Percentiles rank a stretch among this genome's conserved stretches.
Conservation (phyloP, 305 asterid species). For the Fraxinus floribunda region DNA sequence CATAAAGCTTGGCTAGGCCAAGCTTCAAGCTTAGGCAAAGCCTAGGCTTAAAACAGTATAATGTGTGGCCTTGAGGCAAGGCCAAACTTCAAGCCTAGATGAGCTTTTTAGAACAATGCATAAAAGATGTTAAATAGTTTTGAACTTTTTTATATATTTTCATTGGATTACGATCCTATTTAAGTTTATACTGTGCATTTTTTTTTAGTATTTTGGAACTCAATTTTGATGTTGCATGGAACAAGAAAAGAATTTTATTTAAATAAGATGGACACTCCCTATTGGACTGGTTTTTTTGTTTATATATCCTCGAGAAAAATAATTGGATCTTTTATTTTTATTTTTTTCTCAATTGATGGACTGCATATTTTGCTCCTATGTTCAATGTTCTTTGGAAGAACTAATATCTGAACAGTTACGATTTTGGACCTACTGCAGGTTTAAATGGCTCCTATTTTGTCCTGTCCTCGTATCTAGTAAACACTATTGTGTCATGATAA, state of each 20-base stretch:
- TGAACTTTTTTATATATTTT: slow-evolving; percentile 12
- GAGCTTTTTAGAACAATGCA: not conserved
- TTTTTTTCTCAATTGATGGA: not conserved
- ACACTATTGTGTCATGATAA: not conserved
- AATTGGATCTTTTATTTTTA: not conserved
- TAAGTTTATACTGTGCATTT: not conserved
- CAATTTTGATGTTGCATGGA: not conserved
- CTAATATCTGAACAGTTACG: not conserved
- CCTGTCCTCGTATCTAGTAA: not conserved
- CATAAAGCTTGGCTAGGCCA: not conserved
- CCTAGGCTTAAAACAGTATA: not conserved
- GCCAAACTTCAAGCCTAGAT: not conserved
- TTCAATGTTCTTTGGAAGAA: slow-evolving; percentile 17
- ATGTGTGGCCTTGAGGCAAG: not conserved
- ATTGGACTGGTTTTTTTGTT: slow-evolving; percentile 11
- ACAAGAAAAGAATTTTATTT: not conserved
- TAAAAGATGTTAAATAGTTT: not conserved
- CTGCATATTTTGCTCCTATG: slow-evolving; percentile 9
- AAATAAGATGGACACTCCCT: not conserved
- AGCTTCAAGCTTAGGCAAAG: not conserved
- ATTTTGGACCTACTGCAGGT: not conserved
- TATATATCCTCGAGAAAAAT: not conserved
- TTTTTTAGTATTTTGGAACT: not conserved
- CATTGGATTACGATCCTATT: not conserved
- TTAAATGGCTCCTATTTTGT: slow-evolving; percentile 6